phyloP scores from a whole-genome alignment of 1,284 basidiomycete species.

The Thecaphora frezii region DNA sequence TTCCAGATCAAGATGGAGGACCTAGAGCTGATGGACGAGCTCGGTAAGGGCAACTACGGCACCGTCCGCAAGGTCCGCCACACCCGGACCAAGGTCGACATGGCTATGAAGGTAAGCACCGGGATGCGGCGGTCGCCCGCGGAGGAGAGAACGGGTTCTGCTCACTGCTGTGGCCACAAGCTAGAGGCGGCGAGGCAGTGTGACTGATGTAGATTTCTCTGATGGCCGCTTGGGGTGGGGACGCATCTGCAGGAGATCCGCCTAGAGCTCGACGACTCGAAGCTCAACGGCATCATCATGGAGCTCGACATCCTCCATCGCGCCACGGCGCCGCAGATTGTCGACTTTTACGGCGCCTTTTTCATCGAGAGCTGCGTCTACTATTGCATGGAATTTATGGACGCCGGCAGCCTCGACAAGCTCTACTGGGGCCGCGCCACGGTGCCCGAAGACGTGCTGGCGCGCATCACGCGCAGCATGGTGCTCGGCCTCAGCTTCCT shows the following conservation, averaged over 20 bases:
- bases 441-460: slow-evolving; percentile 83
- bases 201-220: too few relatives aligned
- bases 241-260: slow-evolving; percentile 78
- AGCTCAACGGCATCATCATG: slow-evolving; percentile 95
- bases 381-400: slow-evolving; percentile 99
- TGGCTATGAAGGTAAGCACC: slow-evolving; percentile 90
- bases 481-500: slow-evolving; percentile 91
- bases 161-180: too few relatives aligned
- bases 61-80: slow-evolving; percentile 94
- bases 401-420: slow-evolving; percentile 89
- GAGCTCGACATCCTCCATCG: slow-evolving; percentile 96
- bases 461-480: slow-evolving; percentile 78
- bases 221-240: too few relatives aligned
- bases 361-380: slow-evolving; percentile 98
- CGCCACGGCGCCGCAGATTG: slow-evolving; percentile 84
- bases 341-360: slow-evolving; percentile 98
- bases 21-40: slow-evolving; percentile 79
- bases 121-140: too few relatives aligned
- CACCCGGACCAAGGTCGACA: slow-evolving; percentile 87
- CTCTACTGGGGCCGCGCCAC: slow-evolving; percentile 62
- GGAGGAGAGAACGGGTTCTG: too few relatives aligned
- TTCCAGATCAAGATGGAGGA: slow-evolving; percentile 96
- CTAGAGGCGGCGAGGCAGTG: too few relatives aligned
- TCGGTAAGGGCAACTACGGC: slow-evolving; percentile 95
- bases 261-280: slow-evolving; percentile 90